Base-by-base conservation (phyloP, 2,329 filamentous ascomycete genomes). In the Trichoderma guizhouense region DNA sequence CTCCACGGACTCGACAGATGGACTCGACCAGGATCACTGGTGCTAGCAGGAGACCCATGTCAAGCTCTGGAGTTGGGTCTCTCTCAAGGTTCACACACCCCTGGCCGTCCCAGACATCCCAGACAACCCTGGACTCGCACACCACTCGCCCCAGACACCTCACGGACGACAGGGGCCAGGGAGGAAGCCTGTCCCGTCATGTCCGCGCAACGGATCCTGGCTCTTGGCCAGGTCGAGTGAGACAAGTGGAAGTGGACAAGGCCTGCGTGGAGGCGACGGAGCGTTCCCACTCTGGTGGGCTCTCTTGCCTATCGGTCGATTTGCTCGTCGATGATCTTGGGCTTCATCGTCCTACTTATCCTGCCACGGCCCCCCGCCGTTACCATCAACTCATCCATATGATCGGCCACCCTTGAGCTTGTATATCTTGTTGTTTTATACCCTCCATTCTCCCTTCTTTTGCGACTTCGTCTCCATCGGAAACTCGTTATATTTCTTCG, bases 401-500 rank as follows among this genome's bases (percentile, higher is more conserved):
- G 83, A 86, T 86, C 83, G 83, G 82, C 43, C 83, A 85, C 81
- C 83, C 79, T 81, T 76, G 82, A 75, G 76, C 77, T 76, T 77
- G 76, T 81, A 79, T 84, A 82, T 83, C 79, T 79, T 82, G 74
- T 77, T 75, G 82, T 82, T 80, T 83, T 82, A 80, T 83, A 81
- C 81, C 82, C 83, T 82, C 81, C 82, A 82, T 84, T 85, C 83
- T 83, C 84, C 80, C 82, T 84, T 84, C 81, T 82, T 84, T 84
- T 81, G 77, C 70, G 67, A 62, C 72, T 71, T 61, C 28, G 32
- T 68, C 28, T 73, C 78, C 78, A 79, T 81, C 72, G 80, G 84
- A 83, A 83, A 81, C 78, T 78, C 76, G 79, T 81, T 78, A 74
- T 58, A 66, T 64, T 64, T 75, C 75, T 61, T 76, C 72, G 78